Percentiles rank a stretch among this genome's conserved stretches.
Conservation (phyloP, 352 stramenopile species). For the Pythium biforme region DNA sequence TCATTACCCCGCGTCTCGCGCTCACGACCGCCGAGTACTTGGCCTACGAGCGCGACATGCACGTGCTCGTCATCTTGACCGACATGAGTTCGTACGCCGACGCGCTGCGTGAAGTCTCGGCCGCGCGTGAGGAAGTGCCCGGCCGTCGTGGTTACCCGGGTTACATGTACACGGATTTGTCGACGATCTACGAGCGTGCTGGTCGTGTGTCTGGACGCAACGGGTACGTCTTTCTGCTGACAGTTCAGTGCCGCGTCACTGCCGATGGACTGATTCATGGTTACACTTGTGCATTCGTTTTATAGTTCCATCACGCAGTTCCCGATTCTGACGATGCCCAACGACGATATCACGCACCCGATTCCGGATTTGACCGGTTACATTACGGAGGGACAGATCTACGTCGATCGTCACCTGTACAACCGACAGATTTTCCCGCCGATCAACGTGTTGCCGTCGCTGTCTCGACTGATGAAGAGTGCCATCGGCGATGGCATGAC, state of each 20-base stretch:
- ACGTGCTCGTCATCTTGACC: slow-evolving; percentile 99
- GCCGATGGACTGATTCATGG: neutral
- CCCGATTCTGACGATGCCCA: slow-evolving; percentile 99
- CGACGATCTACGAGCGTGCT: slow-evolving; percentile 98
- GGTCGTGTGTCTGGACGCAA: slow-evolving; percentile 97
- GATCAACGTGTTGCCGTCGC: slow-evolving; percentile 98
- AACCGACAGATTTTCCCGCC: slow-evolving; percentile 99
- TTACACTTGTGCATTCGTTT: neutral
- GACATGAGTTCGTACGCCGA: slow-evolving; percentile 99
- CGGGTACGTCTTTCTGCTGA: slow-evolving; percentile 41
- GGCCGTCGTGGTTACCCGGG: slow-evolving; percentile 98
- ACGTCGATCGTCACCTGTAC: slow-evolving; percentile 97
- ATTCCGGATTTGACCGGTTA: slow-evolving; percentile 99
- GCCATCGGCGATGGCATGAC: slow-evolving; percentile 99
- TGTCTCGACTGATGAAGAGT: slow-evolving; percentile 99
- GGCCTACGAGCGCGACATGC: slow-evolving; percentile 98
- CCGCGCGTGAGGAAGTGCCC: slow-evolving; percentile 94
- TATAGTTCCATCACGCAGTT: slow-evolving; percentile 97
- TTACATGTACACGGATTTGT: slow-evolving; percentile 99
- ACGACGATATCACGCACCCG: slow-evolving; percentile 99
- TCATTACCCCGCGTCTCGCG: slow-evolving; percentile 98
- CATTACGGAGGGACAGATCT: slow-evolving; percentile 99
- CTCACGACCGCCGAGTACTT: slow-evolving; percentile 99
- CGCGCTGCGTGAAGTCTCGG: slow-evolving; percentile 95
- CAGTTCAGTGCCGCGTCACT: neutral